Percentiles rank a stretch among this genome's conserved stretches.
Conservation (phyloP, 441 rosid genomes). For the Euphorbia schlechtendalii region DNA sequence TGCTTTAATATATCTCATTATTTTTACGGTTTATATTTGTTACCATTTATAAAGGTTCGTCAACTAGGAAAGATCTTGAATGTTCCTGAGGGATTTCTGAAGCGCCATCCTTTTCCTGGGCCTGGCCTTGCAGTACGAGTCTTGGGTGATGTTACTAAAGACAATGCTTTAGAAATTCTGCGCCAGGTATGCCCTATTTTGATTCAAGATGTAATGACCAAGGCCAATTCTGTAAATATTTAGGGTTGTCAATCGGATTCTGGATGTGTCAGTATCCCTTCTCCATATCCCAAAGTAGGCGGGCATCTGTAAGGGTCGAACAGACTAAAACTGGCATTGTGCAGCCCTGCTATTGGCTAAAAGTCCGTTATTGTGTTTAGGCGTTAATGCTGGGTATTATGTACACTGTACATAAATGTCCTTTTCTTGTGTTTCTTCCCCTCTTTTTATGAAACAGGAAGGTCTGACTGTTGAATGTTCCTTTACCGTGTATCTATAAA, state of each 20-base stretch:
- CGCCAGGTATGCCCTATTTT: neutral
- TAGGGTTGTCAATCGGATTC: neutral
- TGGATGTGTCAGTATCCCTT: no score
- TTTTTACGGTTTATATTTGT: neutral
- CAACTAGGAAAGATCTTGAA: constrained; percentile 71
- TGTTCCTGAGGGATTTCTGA: constrained; percentile 68
- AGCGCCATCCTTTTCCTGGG: constrained; percentile 94
- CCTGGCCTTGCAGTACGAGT: constrained; percentile 94
- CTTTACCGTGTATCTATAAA: no score
- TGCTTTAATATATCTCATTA: constrained; percentile 4
- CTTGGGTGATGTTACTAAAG: neutral
- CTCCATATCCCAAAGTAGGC: no score
- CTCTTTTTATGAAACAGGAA: neutral
- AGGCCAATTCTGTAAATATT: neutral
- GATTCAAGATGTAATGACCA: no score
- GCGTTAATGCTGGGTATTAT: neutral
- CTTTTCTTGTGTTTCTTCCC: no score
- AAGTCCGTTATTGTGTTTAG: neutral
- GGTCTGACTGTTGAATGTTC: no score
- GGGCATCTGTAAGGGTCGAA: no score
- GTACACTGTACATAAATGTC: no score
- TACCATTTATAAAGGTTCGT: constrained; percentile 53
- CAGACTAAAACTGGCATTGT: neutral
- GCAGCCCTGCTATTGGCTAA: neutral
- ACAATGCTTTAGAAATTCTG: no score